Evolutionary conservation across 1,139 yeast genomes (phyloP), one percentile per base, ranked within the genome.

Genomic region (Candida sanyaensis): DNA sequence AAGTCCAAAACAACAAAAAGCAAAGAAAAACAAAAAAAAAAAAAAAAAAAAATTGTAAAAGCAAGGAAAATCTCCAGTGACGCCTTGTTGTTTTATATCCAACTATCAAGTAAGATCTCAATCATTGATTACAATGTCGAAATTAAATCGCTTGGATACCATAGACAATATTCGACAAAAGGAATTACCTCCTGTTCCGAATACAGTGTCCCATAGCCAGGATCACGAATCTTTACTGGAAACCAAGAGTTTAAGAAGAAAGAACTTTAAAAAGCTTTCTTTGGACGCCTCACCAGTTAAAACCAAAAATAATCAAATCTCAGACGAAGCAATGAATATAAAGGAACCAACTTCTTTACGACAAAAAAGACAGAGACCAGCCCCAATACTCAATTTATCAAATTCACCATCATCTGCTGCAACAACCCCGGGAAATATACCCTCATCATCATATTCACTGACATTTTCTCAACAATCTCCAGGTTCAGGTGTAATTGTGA

Each of bases 191-290:
- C 77, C 78, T 13, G 37, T 37, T 37, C 49, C 30, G 12, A 29
- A 37, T 37, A 27, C 41, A 30, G 29, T 9, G 24, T 32, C 34
- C 10, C 3, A 13, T 12, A 11, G 24, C n/a, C 11, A 37, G 8
- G 28, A 30, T 29, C 23, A 45, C 21, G 21, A 17, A 43, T 39
- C 44, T n/a, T 29, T 73, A 33, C 59, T 79, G 66, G 64, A 78
- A 71, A 57, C 84, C 37, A 86, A 82, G 61, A 77, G 93, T 4
- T 66, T 89, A 52, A 81, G 81, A 54, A 77, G 96, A 48, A 81
- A 87, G 56, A 90, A 90, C 63, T 73, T 87, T 62, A 90, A 90
- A 63, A 78, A 87, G 52, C 73, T 89, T 40, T 81, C 86, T 31
- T 69, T 89, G 37, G 68, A 66, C n/a, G 50, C 64, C 8, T 47